Evolutionary conservation across 2,329 filamentous ascomycete species (phyloP), one percentile per base, ranked within the genome.

Genomic region (Sarocladiaceae sp.): DNA sequence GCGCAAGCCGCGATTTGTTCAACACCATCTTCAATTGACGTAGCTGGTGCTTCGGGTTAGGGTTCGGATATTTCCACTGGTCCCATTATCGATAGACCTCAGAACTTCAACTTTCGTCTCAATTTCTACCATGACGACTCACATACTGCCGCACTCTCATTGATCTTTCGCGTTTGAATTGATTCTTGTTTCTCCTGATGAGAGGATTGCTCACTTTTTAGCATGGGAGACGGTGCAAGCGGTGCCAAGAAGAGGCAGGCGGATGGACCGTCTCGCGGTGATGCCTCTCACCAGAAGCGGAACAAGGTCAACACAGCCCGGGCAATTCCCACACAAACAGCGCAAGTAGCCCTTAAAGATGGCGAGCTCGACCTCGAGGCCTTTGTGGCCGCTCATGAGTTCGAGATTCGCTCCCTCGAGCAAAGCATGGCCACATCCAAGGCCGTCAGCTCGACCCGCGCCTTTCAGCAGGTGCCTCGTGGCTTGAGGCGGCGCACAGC

Each of bases 401-500:
- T 89, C 62, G 93, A 97, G 72, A 95, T 99, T 60, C 82, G 82
- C 53, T 87, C 92, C 1, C 74, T 97, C 44, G 88, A 96, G 65
- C 78, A 86, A 62, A 90, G 88, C 55, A 94, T 97, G 79, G 78
- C 80, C 52, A 83, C 81, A 31, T 87, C 89, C 44, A 92, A 88
- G 66, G 70, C 71, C 4, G 71, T 74, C 35, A 71, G 75, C 51
- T 74, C 80, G 39, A 84, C 82, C 53, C 80, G 93, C 50, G 92
- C 93, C 13, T 97, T 97, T 63, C 94, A 99, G 68, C 83, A 90
- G 59, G 88, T 99, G 4, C 94, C 94, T 1, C 82, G 90, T 59
- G 84, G 86, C 48, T 73, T 99, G 79, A 79, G 94, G 58, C 79
- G 94, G 57, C 80, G 94, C 60, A 96, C 93, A 0, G 94, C 93